Base-by-base conservation (phyloP, 2,329 filamentous ascomycete species). In the Endothia cerciana region DNA sequence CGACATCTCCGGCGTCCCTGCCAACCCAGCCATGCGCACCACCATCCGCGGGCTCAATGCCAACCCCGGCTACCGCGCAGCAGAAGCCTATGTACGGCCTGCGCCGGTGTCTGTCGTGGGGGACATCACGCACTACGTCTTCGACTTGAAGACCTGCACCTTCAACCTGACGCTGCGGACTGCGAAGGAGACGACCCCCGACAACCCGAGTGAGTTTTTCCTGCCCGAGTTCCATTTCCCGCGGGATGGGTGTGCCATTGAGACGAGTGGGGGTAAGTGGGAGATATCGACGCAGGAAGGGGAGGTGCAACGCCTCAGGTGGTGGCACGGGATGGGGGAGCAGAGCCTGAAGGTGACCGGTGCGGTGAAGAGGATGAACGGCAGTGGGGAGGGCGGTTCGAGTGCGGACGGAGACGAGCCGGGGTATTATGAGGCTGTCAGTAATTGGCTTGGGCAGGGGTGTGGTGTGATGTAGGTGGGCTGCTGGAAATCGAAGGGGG, bases 191-290 rank as follows among this genome's bases (percentile, higher is more conserved):
- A 88, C 89, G 2, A 72, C 74, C 2, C 53, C 69, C 0, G 86
- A 90, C 0, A 80, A 82, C 1, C 93, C 93, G 0, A 98, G 94
- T 0, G 85, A 93, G 55, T 83, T 98, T 10, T 97, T 92, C 76
- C 82, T 99, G 2, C 95, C 95, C 0, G 92, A 94, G 65, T 97
- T 92, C 74, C 95, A 99, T 78, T 99, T 97, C 75, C 94, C 94
- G 1, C 86, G 88, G 62, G 86, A 90, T 58, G 82, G 87, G 55
- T 91, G 89, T 47, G 84, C 83, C 0, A 88, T 99, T 4, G 85
- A 90, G 63, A 91, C 93, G 36, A 92, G 87, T 60, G 91, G 91
- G 0, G 96, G 96, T 7, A 95, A 94, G 74, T 99, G 94, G 94
- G 89, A 90, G 71, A 92, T 98, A 68, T 88, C 87, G 70, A 85